Percentiles rank a stretch among this genome's conserved stretches.
Conservation (phyloP, 208 protist genomes). For the Trypanosoma brucei region DNA sequence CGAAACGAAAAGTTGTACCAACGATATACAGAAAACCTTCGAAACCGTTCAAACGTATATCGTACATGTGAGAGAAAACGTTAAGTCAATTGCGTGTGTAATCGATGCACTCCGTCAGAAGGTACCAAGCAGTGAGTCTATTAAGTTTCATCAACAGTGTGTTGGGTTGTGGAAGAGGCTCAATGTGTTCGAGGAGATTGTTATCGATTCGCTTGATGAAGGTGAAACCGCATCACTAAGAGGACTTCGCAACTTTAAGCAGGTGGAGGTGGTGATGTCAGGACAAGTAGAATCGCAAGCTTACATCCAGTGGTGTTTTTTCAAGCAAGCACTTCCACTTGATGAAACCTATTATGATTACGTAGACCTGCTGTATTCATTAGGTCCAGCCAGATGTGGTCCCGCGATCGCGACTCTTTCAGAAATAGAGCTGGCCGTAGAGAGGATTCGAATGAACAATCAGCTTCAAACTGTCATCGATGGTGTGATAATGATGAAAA, state of each 20-base stretch:
- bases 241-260: constrained; percentile 17
- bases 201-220: constrained; percentile 12
- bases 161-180: constrained; percentile 8
- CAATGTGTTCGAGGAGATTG: constrained; percentile 23
- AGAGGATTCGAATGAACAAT: background rate
- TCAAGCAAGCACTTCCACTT: constrained; percentile 20
- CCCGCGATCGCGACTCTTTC: background rate
- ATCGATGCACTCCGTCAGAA: constrained; percentile 1
- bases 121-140: constrained; percentile 1
- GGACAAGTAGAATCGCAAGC: constrained; percentile 3
- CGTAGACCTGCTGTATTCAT: constrained; percentile 14
- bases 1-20: background rate
- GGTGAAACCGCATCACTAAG: background rate
- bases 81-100: background rate
- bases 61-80: constrained; percentile 2
- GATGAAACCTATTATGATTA: constrained; percentile 23
- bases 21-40: background rate
- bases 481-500: constrained; percentile 2
- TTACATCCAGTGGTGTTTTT: constrained; percentile 19
- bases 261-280: constrained; percentile 16
- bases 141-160: constrained; percentile 13
- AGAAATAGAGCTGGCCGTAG: background rate
- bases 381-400: constrained; percentile 1
- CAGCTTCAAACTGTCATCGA: background rate
- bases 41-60: constrained; percentile 8